Percentiles rank a stretch among this genome's conserved stretches.
These are phyloP conservation scores for Malassezia pachydermatis DNA, from an alignment of 1,284 basidiomycete genomes.

Conservation along the genomic window DNA sequence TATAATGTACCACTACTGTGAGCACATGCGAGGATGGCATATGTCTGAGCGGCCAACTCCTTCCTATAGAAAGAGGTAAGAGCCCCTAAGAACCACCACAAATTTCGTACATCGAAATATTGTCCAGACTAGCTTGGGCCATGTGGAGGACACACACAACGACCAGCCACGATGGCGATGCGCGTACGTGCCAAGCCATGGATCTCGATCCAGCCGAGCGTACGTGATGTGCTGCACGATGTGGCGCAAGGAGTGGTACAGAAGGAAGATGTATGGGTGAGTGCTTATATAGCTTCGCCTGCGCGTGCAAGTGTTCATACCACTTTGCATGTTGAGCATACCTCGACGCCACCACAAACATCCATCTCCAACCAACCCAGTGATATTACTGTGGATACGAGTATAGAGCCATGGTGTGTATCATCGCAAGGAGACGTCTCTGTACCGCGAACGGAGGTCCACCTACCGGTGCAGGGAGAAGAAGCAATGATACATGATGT, in stretches of 20 bases:
- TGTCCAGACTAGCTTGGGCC: no score
- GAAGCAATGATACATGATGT: not conserved
- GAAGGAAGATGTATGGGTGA: constrained; percentile 8
- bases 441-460: not conserved
- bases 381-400: no score
- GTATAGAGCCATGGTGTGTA: not conserved
- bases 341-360: not conserved
- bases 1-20: no score
- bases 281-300: not conserved
- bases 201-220: constrained; percentile 5
- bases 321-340: not conserved
- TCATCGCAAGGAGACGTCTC: not conserved
- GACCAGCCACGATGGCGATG: not conserved
- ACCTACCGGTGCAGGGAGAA: not conserved
- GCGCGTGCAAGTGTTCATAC: not conserved
- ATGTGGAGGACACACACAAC: no score
- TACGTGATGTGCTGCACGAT: constrained; percentile 6
- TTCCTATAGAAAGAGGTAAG: no score
- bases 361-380: no score
- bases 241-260: not conserved
- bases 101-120: no score
- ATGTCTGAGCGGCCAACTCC: no score
- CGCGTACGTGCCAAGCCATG: constrained; percentile 7
- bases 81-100: no score
- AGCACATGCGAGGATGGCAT: no score